Evolutionary conservation across 2,329 filamentous ascomycete species (phyloP), one percentile per base, ranked within the genome.

Genomic region (Myriosclerotinia curreyana): DNA sequence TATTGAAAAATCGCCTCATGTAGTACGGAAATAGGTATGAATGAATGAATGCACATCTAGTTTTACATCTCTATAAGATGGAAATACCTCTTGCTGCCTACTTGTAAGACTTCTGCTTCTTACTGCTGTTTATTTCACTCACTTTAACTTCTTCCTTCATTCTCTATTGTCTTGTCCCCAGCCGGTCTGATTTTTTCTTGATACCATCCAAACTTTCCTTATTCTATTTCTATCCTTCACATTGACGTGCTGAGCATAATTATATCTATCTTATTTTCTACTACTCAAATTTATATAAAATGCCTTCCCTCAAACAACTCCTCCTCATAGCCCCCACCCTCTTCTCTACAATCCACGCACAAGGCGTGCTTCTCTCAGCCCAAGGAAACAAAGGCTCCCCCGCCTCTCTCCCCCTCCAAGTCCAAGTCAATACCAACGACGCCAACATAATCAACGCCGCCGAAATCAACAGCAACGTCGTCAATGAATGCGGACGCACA

Each of bases 401-500:
- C 7, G 44, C 31, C 15, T 36, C 31, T n/a, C 44, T 60, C 34
- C n/a, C 44, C 25, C 48, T 60, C 22, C 58, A 60, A 85, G 80
- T 73, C 86, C 86, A 25, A 88, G 86, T 78, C 86, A 89, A 71
- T 83, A 85, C 67, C 40, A 58, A 58, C 20, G 86, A 89, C 64
- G 79, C 84, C 11, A 87, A 84, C 62, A 80, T 87, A 71, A 88
- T 89, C 75, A 80, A 81, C 63, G 83, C 85, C 64, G 80, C 80
- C 20, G 79, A 85, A 76, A 81, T 84, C 70, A 67, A 68, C 7
- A 75, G 77, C 56, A 83, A 83, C 69, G 72, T 81, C 8, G 83
- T 84, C 55, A 85, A 83, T 69, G 79, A 82, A 65, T 89, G 86
- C 71, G 86, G 86, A 54, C 81, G 86, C 66, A 89, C 86, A 7